Conservation (phyloP, 129 eudicot genomes). For the Chrysanthemum makinoi region DNA sequence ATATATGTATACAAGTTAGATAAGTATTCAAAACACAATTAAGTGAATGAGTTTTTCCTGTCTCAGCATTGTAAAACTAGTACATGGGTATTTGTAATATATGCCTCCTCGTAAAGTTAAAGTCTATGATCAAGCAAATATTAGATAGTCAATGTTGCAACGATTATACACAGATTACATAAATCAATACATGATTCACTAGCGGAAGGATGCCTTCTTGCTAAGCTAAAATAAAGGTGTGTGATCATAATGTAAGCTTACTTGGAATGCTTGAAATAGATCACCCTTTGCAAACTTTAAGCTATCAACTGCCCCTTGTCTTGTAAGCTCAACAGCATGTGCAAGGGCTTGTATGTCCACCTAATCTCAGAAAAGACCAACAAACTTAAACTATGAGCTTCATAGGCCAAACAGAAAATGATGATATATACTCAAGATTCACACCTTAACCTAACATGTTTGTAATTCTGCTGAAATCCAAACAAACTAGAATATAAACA, state of each 20-base stretch:
- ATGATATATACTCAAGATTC: neutral
- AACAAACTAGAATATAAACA: neutral
- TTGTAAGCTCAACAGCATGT: slow-evolving; percentile 98
- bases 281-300: slow-evolving; percentile 96
- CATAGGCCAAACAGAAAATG: neutral
- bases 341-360: slow-evolving; percentile 99
- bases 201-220: slow-evolving; percentile 13
- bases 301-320: slow-evolving; percentile 97
- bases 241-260: slow-evolving; percentile 11
- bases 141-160: neutral
- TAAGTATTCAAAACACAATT: neutral
- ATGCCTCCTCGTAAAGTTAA: slow-evolving; percentile 6
- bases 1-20: slow-evolving; percentile 4
- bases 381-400: slow-evolving; percentile 5
- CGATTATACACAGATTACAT: neutral
- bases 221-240: neutral
- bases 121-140: slow-evolving; percentile 4
- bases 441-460: slow-evolving; percentile 7
- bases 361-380: slow-evolving; percentile 36
- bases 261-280: slow-evolving; percentile 86
- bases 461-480: slow-evolving; percentile 10
- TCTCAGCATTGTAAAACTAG: no score
- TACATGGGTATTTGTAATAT: no score
- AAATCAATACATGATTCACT: slow-evolving; percentile 3
- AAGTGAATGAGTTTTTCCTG: neutral